Evolutionary conservation across 441 rosid species (phyloP), one percentile per base, ranked within the genome.

Genomic region (Hura crepitans): DNA sequence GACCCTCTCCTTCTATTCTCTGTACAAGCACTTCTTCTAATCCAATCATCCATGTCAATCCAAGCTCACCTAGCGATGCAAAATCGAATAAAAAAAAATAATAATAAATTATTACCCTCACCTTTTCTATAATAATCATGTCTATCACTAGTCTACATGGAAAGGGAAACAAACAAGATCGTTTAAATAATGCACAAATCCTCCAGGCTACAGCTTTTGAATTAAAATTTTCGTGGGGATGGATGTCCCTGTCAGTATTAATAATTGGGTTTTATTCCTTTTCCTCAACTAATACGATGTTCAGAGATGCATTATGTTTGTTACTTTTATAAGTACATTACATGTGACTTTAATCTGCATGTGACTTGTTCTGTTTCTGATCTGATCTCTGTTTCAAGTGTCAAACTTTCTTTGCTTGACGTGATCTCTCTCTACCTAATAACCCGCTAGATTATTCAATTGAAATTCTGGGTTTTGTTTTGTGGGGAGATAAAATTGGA

Each of bases 211-310:
- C 47, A 25, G 53, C 55, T 63, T 23, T 27, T 14, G n/a, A 23
- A 1, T 6, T 2, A 60, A 46, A 47, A 3, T 6, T 28, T 37
- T 39, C 23, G 76, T 77, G 78, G 83, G 61, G 79, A 35, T 35
- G 39, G 39, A 78, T 85, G 91, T 72, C 49, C 50, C 18, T 72
- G 75, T 80, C 88, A 91, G 87, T 72, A 80, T 81, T 77, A 69
- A 77, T 82, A 30, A 35, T 59, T 68, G 25, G 5, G 23, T 45
- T n/a, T 12, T 75, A 30, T 65, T 75, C 69, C 47, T 75, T 55
- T 42, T 71, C 3, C 10, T 30, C 17, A 66, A 71, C 45, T 55
- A 65, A 70, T 56, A 51, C 60, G n/a, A 69, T 69, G 62, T 27
- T 27, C 75, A 74, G 66, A 27, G 39, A 66, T 50, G 45, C 70